Conservation (phyloP, 1,284 basidiomycete genomes). For the Anthracocystis panici-leucophaei region DNA sequence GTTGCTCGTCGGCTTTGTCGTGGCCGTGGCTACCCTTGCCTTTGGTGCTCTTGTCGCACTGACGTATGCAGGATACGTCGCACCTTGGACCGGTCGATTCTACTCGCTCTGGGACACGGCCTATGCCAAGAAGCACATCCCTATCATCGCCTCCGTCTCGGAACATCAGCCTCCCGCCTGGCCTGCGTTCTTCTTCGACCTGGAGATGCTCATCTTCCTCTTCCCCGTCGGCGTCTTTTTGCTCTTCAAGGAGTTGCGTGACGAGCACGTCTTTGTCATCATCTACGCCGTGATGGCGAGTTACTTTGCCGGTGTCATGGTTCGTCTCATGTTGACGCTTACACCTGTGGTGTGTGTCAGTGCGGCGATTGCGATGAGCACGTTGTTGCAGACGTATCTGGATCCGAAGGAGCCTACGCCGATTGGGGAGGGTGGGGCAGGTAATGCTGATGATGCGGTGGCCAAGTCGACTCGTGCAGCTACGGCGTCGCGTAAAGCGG, state of each 20-base stretch:
- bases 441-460: conserved; percentile 56
- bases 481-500: conserved; percentile 58
- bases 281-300: conserved; percentile 95
- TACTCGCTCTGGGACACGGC: conserved; percentile 99
- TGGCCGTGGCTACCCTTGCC: conserved; percentile 79
- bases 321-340: conserved; percentile 90
- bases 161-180: conserved; percentile 99
- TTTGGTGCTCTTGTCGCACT: conserved; percentile 73
- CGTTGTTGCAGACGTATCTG: conserved; percentile 89
- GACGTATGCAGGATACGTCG: conserved; percentile 94
- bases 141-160: conserved; percentile 99
- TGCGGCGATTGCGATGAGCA: conserved; percentile 89
- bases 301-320: conserved; percentile 99
- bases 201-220: conserved; percentile 95
- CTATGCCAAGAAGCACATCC: conserved; percentile 96
- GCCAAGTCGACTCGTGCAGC: conserved; percentile 69
- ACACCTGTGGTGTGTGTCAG: conserved; percentile 92
- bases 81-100: conserved; percentile 99
- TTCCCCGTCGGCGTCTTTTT: conserved; percentile 96
- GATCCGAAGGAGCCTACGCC: conserved; percentile 75
- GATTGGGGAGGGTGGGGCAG: conserved; percentile 62
- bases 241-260: conserved; percentile 91
- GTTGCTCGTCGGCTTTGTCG: conserved; percentile 74
- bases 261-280: conserved; percentile 98
- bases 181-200: conserved; percentile 99